Base-by-base conservation (phyloP, 768 basidiomycete genomes). In the Leccinellum rugosiceps region DNA sequence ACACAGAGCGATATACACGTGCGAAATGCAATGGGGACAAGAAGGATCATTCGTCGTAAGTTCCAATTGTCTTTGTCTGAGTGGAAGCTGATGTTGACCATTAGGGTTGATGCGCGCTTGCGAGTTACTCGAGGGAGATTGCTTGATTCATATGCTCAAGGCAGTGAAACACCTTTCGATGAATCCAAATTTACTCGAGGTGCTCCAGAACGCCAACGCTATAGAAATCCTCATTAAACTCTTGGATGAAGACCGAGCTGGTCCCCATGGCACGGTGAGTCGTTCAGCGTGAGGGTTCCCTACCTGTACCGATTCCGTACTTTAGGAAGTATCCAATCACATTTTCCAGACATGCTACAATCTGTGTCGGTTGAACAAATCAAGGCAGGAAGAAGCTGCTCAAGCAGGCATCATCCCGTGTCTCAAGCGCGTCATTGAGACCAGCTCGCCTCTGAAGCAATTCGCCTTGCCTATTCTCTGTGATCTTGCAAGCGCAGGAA, bases 341-440 rank as follows among this genome's bases (percentile, higher is more conserved):
- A 86, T 97, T 58, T 94, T 98, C 81, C 95, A 97, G 74, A 94
- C 94, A 3, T 93, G 95, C 66, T 98, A 92, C 78, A 96, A 96
- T 63, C 86, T 99, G 17, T 98, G 95, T 69, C 85, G 95, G 6
- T 77, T 99, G 58, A 95, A 95, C 75, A 97, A 97, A 74, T 83
- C 86, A 3, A 80, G 97, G 51, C 96, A 98, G 71, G 97, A 98
- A 73, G 97, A 98, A 72, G 94, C 97, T 13, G 96, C 95, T 2
- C 89, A 94, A 67, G 93, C 93, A 8, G 96, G 95, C 11, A 93
- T 97, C 56, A 87, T 99, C 25, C 95, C 97, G 3, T 84, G 90
- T 63, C 81, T 99, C 43, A 91, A 94, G 72, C 85, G 86, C 6
- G 89, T 98, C 53, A 92, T 97, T 62, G 84, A 87, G 67, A 87